phyloP scores from a whole-genome alignment of 129 eudicot species.

The Calendula officinalis region DNA sequence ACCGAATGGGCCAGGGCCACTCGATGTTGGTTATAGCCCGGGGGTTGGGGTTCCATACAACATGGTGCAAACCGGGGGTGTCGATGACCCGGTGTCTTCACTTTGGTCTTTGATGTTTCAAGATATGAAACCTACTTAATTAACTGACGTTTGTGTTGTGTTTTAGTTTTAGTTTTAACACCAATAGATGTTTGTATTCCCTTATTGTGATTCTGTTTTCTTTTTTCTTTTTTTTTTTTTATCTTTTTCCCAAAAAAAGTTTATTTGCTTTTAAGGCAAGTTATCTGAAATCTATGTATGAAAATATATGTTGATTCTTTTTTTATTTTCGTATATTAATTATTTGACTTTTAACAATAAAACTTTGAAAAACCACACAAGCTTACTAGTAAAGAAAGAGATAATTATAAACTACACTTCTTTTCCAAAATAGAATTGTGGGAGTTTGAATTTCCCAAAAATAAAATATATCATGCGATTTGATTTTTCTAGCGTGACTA shows the following conservation, averaged over 20 bases:
- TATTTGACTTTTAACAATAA: no score
- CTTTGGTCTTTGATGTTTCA: conserved; percentile 78
- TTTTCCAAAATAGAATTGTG: no score
- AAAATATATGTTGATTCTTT: background rate
- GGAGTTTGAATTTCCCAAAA: no score
- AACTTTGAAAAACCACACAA: no score
- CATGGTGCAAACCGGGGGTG: conserved; percentile 30
- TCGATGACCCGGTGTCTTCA: conserved; percentile 40
- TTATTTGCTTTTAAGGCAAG: conserved; percentile 2
- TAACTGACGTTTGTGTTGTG: background rate
- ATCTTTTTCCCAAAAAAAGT: no score
- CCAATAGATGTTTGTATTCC: conserved; percentile 1
- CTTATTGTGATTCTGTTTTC: conserved; percentile 5
- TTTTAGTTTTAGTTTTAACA: conserved; percentile 3
- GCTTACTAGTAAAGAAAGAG: no score
- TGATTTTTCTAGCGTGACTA: no score
- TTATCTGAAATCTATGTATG: background rate
- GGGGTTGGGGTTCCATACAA: conserved; percentile 25
- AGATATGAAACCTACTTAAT: conserved; percentile 65
- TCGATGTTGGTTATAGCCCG: conserved; percentile 41
- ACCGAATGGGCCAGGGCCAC: conserved; percentile 27
- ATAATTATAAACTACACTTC: no score
- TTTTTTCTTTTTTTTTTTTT: background rate
- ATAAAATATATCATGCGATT: no score
- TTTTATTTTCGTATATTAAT: no score